Evolutionary conservation across 2,329 filamentous ascomycete species (phyloP).

Genomic region (Davidsoniella virescens): DNA sequence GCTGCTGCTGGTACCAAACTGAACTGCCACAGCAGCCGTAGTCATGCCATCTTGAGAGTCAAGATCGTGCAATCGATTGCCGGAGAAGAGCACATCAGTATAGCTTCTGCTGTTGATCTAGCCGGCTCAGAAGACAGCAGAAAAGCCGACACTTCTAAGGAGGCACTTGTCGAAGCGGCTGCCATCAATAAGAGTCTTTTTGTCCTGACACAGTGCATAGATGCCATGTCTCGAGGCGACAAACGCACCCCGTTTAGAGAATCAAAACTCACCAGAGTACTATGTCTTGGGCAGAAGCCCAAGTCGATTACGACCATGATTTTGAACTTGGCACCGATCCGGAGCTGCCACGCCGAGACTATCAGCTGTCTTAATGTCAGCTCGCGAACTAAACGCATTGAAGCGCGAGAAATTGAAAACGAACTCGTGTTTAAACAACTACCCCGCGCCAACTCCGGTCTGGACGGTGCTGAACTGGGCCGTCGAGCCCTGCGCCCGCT

Average conservation of each 20-base stretch:
- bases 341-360: slow-evolving; percentile 85
- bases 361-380: slow-evolving; percentile 89
- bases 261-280: slow-evolving; percentile 91
- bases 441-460: slow-evolving; percentile 34
- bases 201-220: slow-evolving; percentile 85
- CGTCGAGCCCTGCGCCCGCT: slow-evolving; percentile 70
- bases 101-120: slow-evolving; percentile 82
- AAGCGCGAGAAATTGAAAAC: slow-evolving; percentile 89
- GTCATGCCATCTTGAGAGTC: slow-evolving; percentile 80
- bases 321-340: slow-evolving; percentile 78
- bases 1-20: slow-evolving; percentile 84
- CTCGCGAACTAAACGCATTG: slow-evolving; percentile 89
- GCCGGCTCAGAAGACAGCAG: slow-evolving; percentile 93
- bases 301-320: slow-evolving; percentile 95
- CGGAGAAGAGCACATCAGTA: slow-evolving; percentile 56
- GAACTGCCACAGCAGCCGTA: slow-evolving; percentile 78
- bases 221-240: slow-evolving; percentile 66
- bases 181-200: slow-evolving; percentile 97
- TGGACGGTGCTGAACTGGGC: slow-evolving; percentile 25
- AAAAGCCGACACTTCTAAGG: slow-evolving; percentile 82
- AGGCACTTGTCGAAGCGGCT: slow-evolving; percentile 82
- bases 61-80: slow-evolving; percentile 66
- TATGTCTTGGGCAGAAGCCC: slow-evolving; percentile 73
- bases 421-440: slow-evolving; percentile 74
- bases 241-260: slow-evolving; percentile 81